Base-by-base conservation (phyloP, 1,139 yeast genomes). In the Nakaseomyces sp. region DNA sequence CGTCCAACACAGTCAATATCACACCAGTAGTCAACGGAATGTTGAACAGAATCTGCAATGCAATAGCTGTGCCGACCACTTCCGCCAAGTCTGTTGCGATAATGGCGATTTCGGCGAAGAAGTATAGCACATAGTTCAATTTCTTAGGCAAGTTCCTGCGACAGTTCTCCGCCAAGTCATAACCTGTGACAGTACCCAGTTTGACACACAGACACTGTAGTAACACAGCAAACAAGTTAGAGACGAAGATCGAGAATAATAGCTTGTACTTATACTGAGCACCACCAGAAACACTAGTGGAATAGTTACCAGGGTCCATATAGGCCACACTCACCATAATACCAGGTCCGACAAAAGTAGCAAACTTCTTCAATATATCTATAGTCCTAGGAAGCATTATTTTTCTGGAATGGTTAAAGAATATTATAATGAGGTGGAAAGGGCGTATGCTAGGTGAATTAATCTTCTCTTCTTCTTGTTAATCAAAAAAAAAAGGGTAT, bases 231-330 rank as follows among this genome's bases (percentile, higher is more conserved):
- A 91, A 77, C 47, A 91, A 69, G 61, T 89, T 91, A 18, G 96
- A 82, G 24, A 89, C 64, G 43, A 88, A 72, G 9, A 91, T 77
- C 44, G 87, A 79, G 60, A 91, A 91, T 24, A 91, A 67, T 45
- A 91, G 71, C 54, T 84, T 81, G 66, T 86, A 91, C 61, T 84
- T 79, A 64, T 81, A 89, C 41, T 83, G 81, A 13, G 95, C 88
- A 45, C 96, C 96, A 18, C 93, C 94, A 5, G 96, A 82, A 25
- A 91, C 96, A 31, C 94, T 91, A 2, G 97, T 87, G 26, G 96
- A 82, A 65, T 89, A 91, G 66, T 91, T 91, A 1, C 98, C 98
- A 1, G 98, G 97, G 58, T 91, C 98, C 84, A 91, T 86, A 60
- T 89, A 91, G 0, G 97, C 95, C 43, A 91, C 97, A 18, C 93